phyloP scores from a whole-genome alignment of 108 stramenopile species.

The Nitzschia sp. region DNA sequence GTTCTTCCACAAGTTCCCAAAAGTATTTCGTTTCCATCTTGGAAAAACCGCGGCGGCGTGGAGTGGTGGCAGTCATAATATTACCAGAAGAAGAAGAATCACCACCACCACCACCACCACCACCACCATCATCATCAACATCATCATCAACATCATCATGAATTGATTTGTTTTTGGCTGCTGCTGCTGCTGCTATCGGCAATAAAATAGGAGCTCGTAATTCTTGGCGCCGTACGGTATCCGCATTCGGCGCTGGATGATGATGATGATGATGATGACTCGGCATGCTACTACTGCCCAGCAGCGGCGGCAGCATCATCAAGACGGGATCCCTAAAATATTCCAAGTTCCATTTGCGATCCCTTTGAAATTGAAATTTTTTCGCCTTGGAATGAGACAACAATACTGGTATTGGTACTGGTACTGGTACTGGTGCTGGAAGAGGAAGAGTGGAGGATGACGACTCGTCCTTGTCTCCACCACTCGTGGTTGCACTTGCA shows the following conservation, averaged over 20 bases:
- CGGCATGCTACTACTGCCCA: too few relatives aligned
- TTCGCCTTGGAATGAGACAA: not conserved
- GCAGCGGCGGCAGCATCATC: too few relatives aligned
- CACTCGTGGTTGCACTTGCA: not conserved
- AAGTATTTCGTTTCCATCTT: not conserved
- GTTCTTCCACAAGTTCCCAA: not conserved
- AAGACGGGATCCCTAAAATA: conserved; percentile 58
- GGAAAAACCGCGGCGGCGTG: not conserved
- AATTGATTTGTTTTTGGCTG: not conserved
- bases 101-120: not conserved
- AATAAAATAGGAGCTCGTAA: not conserved
- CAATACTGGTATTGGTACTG: not conserved
- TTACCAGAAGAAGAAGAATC: not conserved
- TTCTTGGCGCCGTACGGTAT: conserved; percentile 13
- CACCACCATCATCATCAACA: not conserved
- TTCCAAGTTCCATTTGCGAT: conserved; percentile 47
- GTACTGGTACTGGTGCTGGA: not conserved
- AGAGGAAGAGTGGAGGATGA: not conserved
- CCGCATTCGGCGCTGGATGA: conserved; percentile 32
- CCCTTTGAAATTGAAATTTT: conserved; percentile 31
- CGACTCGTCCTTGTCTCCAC: not conserved
- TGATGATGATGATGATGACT: too few relatives aligned
- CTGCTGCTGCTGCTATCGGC: conserved; percentile 18
- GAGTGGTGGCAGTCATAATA: not conserved
- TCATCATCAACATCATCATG: too few relatives aligned